phyloP scores from a whole-genome alignment of 169 alveolate genomes.

The Toxoplasma gondii region DNA sequence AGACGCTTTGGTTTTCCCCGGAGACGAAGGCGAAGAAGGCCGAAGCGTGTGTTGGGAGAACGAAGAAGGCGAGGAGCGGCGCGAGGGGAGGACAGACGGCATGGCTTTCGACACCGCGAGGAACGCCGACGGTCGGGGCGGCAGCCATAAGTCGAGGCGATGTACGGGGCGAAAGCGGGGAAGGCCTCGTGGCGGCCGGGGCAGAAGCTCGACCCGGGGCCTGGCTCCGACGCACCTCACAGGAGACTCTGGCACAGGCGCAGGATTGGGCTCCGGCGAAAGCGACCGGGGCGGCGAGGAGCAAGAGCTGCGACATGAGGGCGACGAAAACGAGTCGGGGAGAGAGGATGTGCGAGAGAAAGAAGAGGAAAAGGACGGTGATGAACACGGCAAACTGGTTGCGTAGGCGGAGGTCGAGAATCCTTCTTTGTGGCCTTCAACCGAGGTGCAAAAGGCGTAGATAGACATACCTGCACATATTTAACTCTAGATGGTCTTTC shows the following conservation, averaged over 20 bases:
- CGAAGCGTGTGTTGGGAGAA: neutral
- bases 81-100: neutral
- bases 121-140: neutral
- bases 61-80: neutral
- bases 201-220: neutral
- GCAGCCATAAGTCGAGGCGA: neutral
- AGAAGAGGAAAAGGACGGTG: neutral
- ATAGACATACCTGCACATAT: too few species aligned
- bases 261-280: neutral
- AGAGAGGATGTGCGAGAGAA: neutral
- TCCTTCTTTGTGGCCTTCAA: too few species aligned
- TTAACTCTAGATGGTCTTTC: too few species aligned
- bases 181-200: neutral
- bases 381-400: neutral
- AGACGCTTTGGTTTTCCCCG: neutral
- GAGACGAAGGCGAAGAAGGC: neutral
- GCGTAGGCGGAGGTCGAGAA: neutral
- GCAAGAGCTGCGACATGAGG: neutral
- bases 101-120: neutral
- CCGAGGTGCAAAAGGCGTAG: too few species aligned
- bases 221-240: neutral
- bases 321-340: neutral
- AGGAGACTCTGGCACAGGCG: neutral
- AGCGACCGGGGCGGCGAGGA: neutral
- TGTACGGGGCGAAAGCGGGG: neutral